These are phyloP conservation scores for Sophora flavescens DNA, from an alignment of 306 rosid genomes.

Conservation along the genomic window DNA sequence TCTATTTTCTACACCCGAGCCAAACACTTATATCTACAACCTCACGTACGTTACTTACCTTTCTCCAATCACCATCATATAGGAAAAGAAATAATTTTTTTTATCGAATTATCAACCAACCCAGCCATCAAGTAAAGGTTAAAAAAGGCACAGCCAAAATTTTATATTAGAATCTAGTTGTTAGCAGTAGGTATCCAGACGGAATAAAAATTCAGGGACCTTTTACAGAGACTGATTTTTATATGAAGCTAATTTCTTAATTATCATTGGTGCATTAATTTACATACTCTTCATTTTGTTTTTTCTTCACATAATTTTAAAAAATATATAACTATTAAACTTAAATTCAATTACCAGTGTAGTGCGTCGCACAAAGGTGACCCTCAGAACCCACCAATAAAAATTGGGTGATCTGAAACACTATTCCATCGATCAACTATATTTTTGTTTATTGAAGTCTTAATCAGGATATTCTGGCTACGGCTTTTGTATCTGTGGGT, in stretches of 20 bases:
- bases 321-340: not conserved
- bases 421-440: slow-evolving; percentile 24
- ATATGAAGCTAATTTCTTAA: no score
- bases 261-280: not conserved
- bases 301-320: not conserved
- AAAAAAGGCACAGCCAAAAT: not conserved
- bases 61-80: not conserved
- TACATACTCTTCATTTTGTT: not conserved
- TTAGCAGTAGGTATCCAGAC: not conserved
- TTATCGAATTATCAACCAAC: slow-evolving; percentile 22
- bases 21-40: no score
- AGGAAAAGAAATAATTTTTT: not conserved
- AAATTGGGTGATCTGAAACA: slow-evolving; percentile 48
- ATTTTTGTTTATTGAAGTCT: slow-evolving; percentile 49
- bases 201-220: not conserved
- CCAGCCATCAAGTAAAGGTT: slow-evolving; percentile 5
- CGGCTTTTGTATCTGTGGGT: slow-evolving; percentile 26
- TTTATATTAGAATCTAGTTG: slow-evolving; percentile 45
- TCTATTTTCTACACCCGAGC: no score
- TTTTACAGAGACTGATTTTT: not conserved
- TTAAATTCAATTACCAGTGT: not conserved
- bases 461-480: slow-evolving; percentile 46
- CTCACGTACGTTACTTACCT: slow-evolving; percentile 12
- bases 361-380: slow-evolving; percentile 6
- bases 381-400: slow-evolving; percentile 40